Base-by-base conservation (phyloP, 441 rosid genomes). In the Rhodomyrtus psidioides region DNA sequence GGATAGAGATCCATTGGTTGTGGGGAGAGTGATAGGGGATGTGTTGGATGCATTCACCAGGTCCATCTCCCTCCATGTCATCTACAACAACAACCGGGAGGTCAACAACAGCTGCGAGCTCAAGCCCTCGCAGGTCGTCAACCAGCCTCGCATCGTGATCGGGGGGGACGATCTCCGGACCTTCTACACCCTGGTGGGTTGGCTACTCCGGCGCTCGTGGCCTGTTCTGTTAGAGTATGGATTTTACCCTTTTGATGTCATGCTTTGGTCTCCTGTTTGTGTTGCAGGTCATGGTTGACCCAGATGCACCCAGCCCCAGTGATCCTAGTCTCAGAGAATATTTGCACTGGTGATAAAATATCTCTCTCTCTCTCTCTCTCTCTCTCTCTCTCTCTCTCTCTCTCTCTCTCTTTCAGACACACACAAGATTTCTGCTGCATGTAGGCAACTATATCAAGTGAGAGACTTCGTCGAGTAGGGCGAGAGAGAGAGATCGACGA, bases 281-380 rank as follows among this genome's bases (percentile, higher is more conserved):
- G 9, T 49, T 89, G 65, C 87, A 96, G 99, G 96, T 93, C 46
- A 95, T 96, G 99, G 97, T 96, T 74, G 99, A 96, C 86, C 99
- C 98, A 51, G 98, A 96, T 89, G 98, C 96, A 46, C 98, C 99
- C 4, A 96, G 94, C 89, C 99, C 98, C 51, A 95, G 99, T 86
- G 92, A 94, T 59, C 99, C 99, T 3, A 85, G 83, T 86, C 92
- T 95, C 7, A 91, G 97, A 76, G 99, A 96, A 91, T 96, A 96
- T 86, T 90, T 95, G 92, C 98, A 96, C 84, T 96, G 99, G 98
- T 95, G 27, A 82, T 24, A 54, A 6, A 42, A 84, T 24, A 21
- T 6, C 28, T 27, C 26, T 42, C 55, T 28, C 53, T 49, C 57
- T 12, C 42, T 5, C 83, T 1, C 26, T 0, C n/a, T n/a, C n/a